Evolutionary conservation across 163 green algal species (phyloP), one percentile per base, ranked within the genome.

Genomic region (Prototheca wickerhamii): DNA sequence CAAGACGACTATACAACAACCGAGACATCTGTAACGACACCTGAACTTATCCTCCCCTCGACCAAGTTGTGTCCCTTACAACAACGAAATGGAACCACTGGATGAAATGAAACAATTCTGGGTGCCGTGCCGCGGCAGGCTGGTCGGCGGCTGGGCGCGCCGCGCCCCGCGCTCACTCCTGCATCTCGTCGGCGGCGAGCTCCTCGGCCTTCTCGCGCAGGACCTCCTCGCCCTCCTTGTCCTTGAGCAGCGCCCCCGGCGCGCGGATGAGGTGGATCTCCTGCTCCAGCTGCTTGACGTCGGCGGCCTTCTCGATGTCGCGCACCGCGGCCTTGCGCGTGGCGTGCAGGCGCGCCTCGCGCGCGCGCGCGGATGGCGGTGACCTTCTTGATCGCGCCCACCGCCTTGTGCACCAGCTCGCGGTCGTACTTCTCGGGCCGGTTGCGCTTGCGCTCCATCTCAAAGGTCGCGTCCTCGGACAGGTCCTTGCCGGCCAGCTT

Each of bases 391-490:
- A 98, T 95, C 7, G 83, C 80, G 63, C 81, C 73, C 46, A 92
- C 71, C 40, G 83, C 88, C 74, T 86, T 89, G 54, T 79, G 75
- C 63, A 97, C 77, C 55, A 96, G 65, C 58, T 96, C 84, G n/a
- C 93, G 76, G 75, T 98, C 82, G 77, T 98, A 99, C 73, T 95
- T 95, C 76, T 91, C 90, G 12, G 92, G 93, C 29, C 91, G 65
- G 79, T 99, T 99, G 52, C 93, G 77, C 54, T 75, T 78, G 43
- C 90, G 73, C 82, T 99, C 91, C 82, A 98, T 83, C 70, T 98
- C 89, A 76, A 97, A 98, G 0, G 88, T 97, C n/a, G 89, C 79
- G 71, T 98, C 93, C 82, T 95, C 84, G 28, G 84, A 84, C 4
- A 96, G 77, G 72, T 96, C 88, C 76, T 96, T 96, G 71, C 88